Evolutionary conservation across 176 grass and related monocot genomes (phyloP), one percentile per base, ranked within the genome.

Genomic region (Alopecurus myosuroides): DNA sequence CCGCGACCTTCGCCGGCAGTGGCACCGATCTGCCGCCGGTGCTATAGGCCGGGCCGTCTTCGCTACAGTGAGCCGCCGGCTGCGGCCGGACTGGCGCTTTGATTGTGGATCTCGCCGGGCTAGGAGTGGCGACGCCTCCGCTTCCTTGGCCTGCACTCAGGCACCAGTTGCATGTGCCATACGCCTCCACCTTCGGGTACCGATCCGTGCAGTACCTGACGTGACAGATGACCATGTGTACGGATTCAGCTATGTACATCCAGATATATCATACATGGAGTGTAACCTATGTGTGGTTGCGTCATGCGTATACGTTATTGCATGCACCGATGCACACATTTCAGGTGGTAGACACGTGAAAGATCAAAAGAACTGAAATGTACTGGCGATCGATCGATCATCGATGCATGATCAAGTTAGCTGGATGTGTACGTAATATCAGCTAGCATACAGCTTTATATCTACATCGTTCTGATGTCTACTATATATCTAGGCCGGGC

Each of bases 91-190:
- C 81, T 15, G 73, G 46, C 30, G 14, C 80, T 61, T 84, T 92
- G 79, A 68, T 34, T 11, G 61, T 41, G 28, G 79, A 61, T 49
- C 55, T 85, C 83, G 69, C 80, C 77, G 85, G 83, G 83, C 31
- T 67, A 20, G 88, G 78, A 17, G 58, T 62, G 76, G 78, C 33
- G 20, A 15, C 78, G 33, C 49, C 80, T 17, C 66, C 45, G 13
- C 44, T 15, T 78, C 81, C 81, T 79, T 89, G 71, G 1, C 57
- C 89, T 68, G 85, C 85, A 19, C 89, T 90, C 68, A 95, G 82
- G 68, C 95, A 98, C 95, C 95, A 98, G 80, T 98, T 98, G 82
- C 95, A 98, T 51, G 85, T 82, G 18, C 81, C 89, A 77, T 98
- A 93, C 50, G 89, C 88, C 44, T 95, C 93, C 20, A 78, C 89